A percentile compares a stretch with the other conserved stretches of the same genome.
These are phyloP conservation scores for Xylaria cubensis DNA, from an alignment of 495 filamentous ascomycete genomes.

Conservation along the genomic window DNA sequence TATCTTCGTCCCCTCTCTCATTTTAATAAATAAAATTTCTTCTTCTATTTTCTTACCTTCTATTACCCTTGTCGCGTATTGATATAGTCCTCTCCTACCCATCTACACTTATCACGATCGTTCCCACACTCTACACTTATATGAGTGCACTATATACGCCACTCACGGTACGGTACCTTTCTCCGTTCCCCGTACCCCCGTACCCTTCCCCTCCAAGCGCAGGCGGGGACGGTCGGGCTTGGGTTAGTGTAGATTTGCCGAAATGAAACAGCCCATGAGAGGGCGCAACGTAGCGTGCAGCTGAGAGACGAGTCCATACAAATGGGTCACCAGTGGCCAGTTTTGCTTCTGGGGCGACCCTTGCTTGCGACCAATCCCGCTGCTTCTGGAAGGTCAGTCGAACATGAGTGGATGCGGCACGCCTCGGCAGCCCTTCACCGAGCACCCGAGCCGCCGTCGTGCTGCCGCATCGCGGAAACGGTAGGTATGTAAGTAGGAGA, in stretches of 20 bases:
- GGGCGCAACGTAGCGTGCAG: constrained; percentile 30
- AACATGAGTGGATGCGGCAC: constrained; percentile 40
- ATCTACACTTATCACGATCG: not conserved
- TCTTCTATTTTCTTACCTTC: not conserved
- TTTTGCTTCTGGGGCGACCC: constrained; percentile 35
- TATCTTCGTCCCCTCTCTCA: not conserved
- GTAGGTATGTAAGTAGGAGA: not conserved
- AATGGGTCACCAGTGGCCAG: constrained; percentile 28
- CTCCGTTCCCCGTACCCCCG: not conserved
- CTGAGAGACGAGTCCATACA: constrained; percentile 27
- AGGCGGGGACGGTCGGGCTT: constrained; percentile 25
- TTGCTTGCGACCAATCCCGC: constrained; percentile 33
- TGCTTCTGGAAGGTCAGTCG: constrained; percentile 46
- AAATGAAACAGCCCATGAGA: constrained; percentile 31
- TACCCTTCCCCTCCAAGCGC: constrained; percentile 6
- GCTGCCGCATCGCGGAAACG: constrained; percentile 21
- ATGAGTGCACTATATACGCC: not conserved
- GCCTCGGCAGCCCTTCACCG: constrained; percentile 44
- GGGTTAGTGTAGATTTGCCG: constrained; percentile 29
- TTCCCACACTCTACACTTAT: constrained; percentile 7
- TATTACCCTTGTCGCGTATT: not conserved
- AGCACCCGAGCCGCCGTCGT: constrained; percentile 40
- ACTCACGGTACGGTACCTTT: not conserved
- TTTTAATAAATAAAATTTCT: not conserved
- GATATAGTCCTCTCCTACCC: not conserved